Conservation (phyloP, 2,329 filamentous ascomycete species). For the Pseudocercospora ulei region DNA sequence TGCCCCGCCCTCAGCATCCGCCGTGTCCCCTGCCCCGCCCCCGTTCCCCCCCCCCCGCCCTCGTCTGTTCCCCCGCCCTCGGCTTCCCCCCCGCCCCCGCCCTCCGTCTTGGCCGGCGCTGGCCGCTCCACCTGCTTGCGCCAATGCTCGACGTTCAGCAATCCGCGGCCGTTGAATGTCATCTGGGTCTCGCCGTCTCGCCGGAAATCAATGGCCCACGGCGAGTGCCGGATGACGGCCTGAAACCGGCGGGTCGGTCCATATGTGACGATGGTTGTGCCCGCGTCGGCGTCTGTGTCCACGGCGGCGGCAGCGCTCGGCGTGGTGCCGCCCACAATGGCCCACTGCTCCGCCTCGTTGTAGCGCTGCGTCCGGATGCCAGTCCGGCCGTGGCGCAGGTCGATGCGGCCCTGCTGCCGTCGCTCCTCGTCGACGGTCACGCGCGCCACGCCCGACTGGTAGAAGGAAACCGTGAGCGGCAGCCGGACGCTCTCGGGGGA, state of each 20-base stretch:
- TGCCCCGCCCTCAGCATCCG: slow-evolving; percentile 89
- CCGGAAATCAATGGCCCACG: slow-evolving; percentile 78
- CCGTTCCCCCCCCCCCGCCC: too few relatives aligned
- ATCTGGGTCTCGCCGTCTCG: slow-evolving; percentile 72
- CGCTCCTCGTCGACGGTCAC: slow-evolving; percentile 87
- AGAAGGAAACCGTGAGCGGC: slow-evolving; percentile 76
- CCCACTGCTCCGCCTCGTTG: slow-evolving; percentile 80
- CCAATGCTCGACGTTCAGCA: slow-evolving; percentile 95
- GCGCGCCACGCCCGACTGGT: slow-evolving; percentile 78
- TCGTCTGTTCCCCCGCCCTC: too few relatives aligned
- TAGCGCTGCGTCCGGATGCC: slow-evolving; percentile 77
- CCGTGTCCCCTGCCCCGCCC: too few relatives aligned
- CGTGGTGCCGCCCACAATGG: slow-evolving; percentile 69
- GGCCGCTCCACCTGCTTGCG: slow-evolving; percentile 67
- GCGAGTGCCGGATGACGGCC: slow-evolving; percentile 70
- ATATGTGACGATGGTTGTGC: slow-evolving; percentile 65
- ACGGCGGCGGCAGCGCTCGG: slow-evolving; percentile 63
- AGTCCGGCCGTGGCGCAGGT: slow-evolving; percentile 72
- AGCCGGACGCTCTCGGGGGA: slow-evolving; percentile 62
- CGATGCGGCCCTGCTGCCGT: slow-evolving; percentile 77
- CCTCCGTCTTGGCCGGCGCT: slow-evolving; percentile 49
- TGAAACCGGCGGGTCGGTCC: slow-evolving; percentile 67
- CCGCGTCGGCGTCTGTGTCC: slow-evolving; percentile 53
- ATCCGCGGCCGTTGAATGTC: slow-evolving; percentile 78
- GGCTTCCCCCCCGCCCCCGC: slow-evolving; percentile 33